These are phyloP conservation scores for Fusarium sambucinum DNA, from an alignment of 2,329 filamentous ascomycete species.

Conservation along the genomic window DNA sequence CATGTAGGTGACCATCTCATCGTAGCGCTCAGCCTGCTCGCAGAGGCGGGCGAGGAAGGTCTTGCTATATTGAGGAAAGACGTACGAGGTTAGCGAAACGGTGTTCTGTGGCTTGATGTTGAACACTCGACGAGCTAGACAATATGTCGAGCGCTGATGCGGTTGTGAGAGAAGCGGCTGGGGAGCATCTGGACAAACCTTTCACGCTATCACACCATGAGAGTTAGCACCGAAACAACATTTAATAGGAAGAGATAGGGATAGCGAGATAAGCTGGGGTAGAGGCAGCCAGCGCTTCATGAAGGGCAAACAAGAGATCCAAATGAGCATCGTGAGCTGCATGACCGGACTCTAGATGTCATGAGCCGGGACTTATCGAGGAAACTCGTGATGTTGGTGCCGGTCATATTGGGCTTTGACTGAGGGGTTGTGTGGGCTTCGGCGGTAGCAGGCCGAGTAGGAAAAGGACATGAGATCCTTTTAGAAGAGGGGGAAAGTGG, in stretches of 20 bases:
- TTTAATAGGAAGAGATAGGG: slow-evolving; percentile 31
- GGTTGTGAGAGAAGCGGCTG: slow-evolving; percentile 30
- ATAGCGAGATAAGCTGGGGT: slow-evolving; percentile 13
- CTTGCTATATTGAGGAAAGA: slow-evolving; percentile 74
- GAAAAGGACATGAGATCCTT: slow-evolving; percentile 37
- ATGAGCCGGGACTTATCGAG: slow-evolving; percentile 13
- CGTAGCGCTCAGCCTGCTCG: slow-evolving; percentile 99
- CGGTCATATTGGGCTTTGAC: slow-evolving; percentile 34
- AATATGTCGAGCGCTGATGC: slow-evolving; percentile 27
- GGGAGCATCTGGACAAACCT: slow-evolving; percentile 64
- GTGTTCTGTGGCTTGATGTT: slow-evolving; percentile 41
- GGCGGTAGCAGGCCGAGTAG: slow-evolving; percentile 39
- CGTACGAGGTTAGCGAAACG: slow-evolving; percentile 47
- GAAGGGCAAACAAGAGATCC: not conserved
- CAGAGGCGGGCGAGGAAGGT: slow-evolving; percentile 99
- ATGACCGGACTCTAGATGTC: slow-evolving; percentile 1
- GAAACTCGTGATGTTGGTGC: slow-evolving; percentile 32
- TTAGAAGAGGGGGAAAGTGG: slow-evolving; percentile 14
- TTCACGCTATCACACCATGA: slow-evolving; percentile 69
- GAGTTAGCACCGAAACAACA: slow-evolving; percentile 52
- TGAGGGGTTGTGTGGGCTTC: slow-evolving; percentile 48
- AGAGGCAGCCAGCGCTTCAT: not conserved
- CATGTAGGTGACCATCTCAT: slow-evolving; percentile 99
- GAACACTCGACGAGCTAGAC: slow-evolving; percentile 34
- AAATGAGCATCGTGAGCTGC: slow-evolving; percentile 14